Evolutionary conservation across 768 basidiomycete species (phyloP), one percentile per base, ranked within the genome.

Genomic region (Termitomyces sp.): DNA sequence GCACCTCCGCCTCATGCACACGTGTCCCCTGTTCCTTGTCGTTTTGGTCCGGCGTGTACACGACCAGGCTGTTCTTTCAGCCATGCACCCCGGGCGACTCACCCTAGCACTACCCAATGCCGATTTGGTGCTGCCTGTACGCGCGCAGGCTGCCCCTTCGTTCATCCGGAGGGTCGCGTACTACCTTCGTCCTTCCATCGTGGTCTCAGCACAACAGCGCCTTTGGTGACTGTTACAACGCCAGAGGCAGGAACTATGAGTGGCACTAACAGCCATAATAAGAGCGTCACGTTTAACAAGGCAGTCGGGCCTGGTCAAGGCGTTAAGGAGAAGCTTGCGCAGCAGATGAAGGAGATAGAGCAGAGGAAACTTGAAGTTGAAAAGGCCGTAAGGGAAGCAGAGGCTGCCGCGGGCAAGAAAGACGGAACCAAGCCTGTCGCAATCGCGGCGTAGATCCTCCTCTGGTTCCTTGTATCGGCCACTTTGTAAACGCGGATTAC

Each of bases 51-150:
- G 20, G 78, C 81, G 1, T 92, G 91, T 69, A 89, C 87, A 4
- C 83, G 88, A 16, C 80, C 82, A 30, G 73, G 77, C 51, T 91
- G 91, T 72, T 72, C 84, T n/a, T 91, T 84, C 68, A 71, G 78
- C 47, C 91, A 93, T 68, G 85, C 91, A 15, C 65, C 76, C 47
- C 80, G 81, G 42, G 55, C 34, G 42, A 57, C 33, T 66, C 68
- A 56, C 30, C 49, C 48, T 51, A 66, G 39, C 67, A 65, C 72
- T 20, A 77, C 79, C 36, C 83, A 81, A 31, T 98, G 96, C 73
- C 84, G 89, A 55, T 98, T 92, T 65, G 95, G 93, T 22, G 76
- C 89, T 15, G 82, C 76, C 20, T 98, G 96, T 72, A 97, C 93
- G 9, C 85, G 93, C 56, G 85, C 86, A 36, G 81, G 85, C 62